These are phyloP conservation scores for Filobasidium uniguttulatum DNA, from an alignment of 1,284 basidiomycete genomes.

Conservation along the genomic window DNA sequence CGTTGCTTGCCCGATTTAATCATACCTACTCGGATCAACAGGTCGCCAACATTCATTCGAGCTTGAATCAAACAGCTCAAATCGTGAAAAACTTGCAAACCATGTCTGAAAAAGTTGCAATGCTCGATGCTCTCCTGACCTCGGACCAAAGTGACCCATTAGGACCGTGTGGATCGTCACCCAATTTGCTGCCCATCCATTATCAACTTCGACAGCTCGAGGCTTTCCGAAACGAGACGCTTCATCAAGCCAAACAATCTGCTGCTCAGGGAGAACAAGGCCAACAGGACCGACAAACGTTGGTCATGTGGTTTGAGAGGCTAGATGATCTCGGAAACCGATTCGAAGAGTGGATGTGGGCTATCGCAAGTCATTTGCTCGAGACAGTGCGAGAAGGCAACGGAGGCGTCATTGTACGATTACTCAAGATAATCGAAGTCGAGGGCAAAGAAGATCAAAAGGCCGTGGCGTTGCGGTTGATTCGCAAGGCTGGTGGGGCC, in stretches of 20 bases:
- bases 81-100: slow-evolving; percentile 84
- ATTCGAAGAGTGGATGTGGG: slow-evolving; percentile 79
- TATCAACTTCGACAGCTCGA: slow-evolving; percentile 81
- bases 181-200: slow-evolving; percentile 80
- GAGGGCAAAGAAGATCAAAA: slow-evolving; percentile 92
- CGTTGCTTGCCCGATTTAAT: neutral
- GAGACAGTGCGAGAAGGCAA: slow-evolving; percentile 67
- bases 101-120: slow-evolving; percentile 71
- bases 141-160: slow-evolving; percentile 49
- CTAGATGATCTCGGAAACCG: slow-evolving; percentile 63
- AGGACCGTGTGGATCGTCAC: slow-evolving; percentile 64
- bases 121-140: slow-evolving; percentile 63
- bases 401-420: slow-evolving; percentile 70
- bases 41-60: slow-evolving; percentile 91
- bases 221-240: slow-evolving; percentile 79
- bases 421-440: slow-evolving; percentile 86
- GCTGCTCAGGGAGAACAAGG: slow-evolving; percentile 39
- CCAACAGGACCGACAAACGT: slow-evolving; percentile 43
- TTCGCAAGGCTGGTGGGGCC: slow-evolving; percentile 79
- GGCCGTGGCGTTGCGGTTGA: slow-evolving; percentile 82
- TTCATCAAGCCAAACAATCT: slow-evolving; percentile 82
- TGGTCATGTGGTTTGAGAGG: slow-evolving; percentile 74
- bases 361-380: slow-evolving; percentile 62
- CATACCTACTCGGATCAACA: no score
- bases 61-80: slow-evolving; percentile 87